Conservation (phyloP, 345 rosid species). For the Physaria fendleri region DNA sequence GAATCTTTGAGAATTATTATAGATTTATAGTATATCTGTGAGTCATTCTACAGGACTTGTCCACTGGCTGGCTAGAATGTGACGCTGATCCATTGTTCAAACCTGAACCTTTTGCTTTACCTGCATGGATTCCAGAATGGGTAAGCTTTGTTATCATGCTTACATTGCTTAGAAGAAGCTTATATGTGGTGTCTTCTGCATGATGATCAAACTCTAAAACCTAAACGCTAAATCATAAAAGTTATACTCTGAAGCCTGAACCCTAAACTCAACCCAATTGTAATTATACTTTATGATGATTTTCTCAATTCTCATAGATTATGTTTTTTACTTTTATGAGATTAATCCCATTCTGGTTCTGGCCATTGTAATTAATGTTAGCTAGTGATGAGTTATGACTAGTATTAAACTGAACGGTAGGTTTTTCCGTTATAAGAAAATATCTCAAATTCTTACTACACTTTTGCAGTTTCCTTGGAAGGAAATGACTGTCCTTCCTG, state of each 20-base stretch:
- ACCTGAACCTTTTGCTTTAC: slow-evolving; percentile 58
- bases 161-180: background rate
- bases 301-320: no score
- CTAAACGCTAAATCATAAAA: no score
- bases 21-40: background rate
- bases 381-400: background rate
- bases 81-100: slow-evolving; percentile 90
- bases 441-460: slow-evolving; percentile 6
- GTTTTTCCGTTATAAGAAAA: no score
- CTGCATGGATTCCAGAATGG: slow-evolving; percentile 65
- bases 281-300: no score
- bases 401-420: no score
- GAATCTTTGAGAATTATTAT: slow-evolving; percentile 9
- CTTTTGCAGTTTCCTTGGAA: slow-evolving; percentile 79
- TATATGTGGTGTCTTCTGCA: background rate
- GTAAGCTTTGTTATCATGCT: slow-evolving; percentile 35
- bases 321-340: no score
- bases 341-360: no score
- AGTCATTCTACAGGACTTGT: slow-evolving; percentile 58
- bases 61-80: slow-evolving; percentile 91
- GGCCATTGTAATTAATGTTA: background rate
- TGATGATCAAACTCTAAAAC: no score
- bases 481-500: slow-evolving; percentile 74
- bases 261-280: no score
- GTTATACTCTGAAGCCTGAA: no score